These are phyloP conservation scores for Acorus calamus DNA, from an alignment of 106 monocot species.

Conservation along the genomic window DNA sequence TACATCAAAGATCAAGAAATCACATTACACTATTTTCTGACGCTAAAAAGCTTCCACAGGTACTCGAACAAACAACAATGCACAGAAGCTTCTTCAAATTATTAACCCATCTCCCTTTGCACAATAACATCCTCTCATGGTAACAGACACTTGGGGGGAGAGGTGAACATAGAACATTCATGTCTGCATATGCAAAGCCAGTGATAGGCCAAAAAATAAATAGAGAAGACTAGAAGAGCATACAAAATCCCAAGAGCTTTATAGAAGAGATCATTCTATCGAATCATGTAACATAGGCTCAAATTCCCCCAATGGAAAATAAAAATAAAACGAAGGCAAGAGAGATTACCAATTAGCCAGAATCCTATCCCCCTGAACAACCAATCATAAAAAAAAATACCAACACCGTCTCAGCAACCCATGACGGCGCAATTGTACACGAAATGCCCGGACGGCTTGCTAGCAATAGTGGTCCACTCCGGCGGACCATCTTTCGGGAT, in stretches of 20 bases:
- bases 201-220: neutral
- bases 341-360: constrained; percentile 20
- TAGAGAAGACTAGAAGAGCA: neutral
- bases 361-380: constrained; percentile 8
- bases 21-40: too few relatives aligned
- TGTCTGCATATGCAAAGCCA: constrained; percentile 1
- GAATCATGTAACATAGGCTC: constrained; percentile 21
- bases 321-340: constrained; percentile 6
- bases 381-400: constrained; percentile 1
- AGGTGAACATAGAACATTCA: neutral
- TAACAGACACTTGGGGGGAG: neutral
- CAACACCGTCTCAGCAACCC: constrained; percentile 42
- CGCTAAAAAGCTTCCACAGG: too few relatives aligned
- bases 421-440: constrained; percentile 77
- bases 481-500: constrained; percentile 38
- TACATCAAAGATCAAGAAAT: too few relatives aligned
- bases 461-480: constrained; percentile 58
- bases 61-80: too few relatives aligned
- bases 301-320: neutral
- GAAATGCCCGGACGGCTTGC: constrained; percentile 56
- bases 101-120: too few relatives aligned
- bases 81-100: too few relatives aligned
- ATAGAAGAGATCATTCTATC: constrained; percentile 10
- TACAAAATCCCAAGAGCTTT: neutral
- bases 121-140: too few relatives aligned